Evolutionary conservation across 2,329 filamentous ascomycete species (phyloP), one percentile per base, ranked within the genome.

Genomic region (Sporothrix brasiliensis): DNA sequence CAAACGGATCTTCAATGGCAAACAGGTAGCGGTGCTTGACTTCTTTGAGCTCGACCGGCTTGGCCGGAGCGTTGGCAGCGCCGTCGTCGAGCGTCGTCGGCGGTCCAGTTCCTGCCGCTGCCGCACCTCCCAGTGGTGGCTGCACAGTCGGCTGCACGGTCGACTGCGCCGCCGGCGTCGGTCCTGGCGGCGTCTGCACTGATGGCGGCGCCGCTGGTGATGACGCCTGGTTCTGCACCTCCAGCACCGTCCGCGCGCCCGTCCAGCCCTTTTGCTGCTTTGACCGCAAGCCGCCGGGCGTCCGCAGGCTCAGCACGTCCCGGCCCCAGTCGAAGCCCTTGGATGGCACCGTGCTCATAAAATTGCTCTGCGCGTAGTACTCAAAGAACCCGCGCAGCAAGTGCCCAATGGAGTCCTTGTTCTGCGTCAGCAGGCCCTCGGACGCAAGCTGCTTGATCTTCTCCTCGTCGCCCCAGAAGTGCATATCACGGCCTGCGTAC

Each of bases 1-100:
- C 93, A 76, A 97, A 97, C 0, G 94, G 94, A 78, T 97, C 94
- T 77, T 97, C 94, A 72, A 97, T 94, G 44, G 92, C 92, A 74
- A 97, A 91, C 4, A 97, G 85, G 78, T 93, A 97, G 14, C 93
- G 88, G 76, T 93, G 88, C 2, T 91, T 87, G 16, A 94, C 85
- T 76, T 93, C 91, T 75, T 91, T 92, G 67, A 86, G 76, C 44
- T 85, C 83, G 5, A 76, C 76, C 13, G 77, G 73, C 67, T 80
- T 81, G 3, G 75, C 70, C 9, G 75, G 72, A 1, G 41, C 34
- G 1, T 4, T 34, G 6, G n/a, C 50, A 13, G 49, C 47, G 21
- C 6, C 39, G 41, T n/a, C 16, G 24, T 63, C 21, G 3, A 30
- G 5, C 39, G 34, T 34, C 58, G 34, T 24, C 4, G 56, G 69